Evolutionary conservation across 768 basidiomycete species (phyloP).

Genomic region (Termitomyces sp.): DNA sequence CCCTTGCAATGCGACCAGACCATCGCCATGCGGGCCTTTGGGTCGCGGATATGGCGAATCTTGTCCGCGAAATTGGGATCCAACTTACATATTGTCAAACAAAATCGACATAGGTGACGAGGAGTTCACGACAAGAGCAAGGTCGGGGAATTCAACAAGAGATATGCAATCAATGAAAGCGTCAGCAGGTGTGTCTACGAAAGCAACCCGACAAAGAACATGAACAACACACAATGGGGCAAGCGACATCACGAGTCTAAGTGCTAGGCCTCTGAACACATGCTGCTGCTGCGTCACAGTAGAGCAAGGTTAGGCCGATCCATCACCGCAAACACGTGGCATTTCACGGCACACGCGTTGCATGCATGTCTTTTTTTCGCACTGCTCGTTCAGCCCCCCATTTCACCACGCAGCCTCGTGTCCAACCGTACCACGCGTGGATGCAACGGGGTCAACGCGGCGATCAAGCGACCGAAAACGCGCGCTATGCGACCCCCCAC

Average conservation of each 20-base stretch:
- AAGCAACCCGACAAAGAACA: conserved; percentile 21
- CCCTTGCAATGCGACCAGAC: conserved; percentile 87
- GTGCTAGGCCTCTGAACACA: conserved; percentile 55
- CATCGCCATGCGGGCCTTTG: conserved; percentile 80
- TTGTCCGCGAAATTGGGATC: conserved; percentile 83
- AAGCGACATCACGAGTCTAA: conserved; percentile 48
- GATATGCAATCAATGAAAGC: conserved; percentile 55
- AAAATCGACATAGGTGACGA: conserved; percentile 21
- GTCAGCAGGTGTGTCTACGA: conserved; percentile 57
- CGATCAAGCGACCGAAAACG: conserved; percentile 95
- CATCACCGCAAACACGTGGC: conserved; percentile 32
- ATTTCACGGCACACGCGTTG: conserved; percentile 26
- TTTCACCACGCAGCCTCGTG: conserved; percentile 91
- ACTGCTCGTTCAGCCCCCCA: conserved; percentile 98
- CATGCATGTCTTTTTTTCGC: conserved; percentile 56
- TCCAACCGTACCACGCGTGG: conserved; percentile 71
- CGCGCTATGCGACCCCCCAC: conserved; percentile 59
- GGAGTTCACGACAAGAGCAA: conserved; percentile 18
- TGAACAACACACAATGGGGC: conserved; percentile 50
- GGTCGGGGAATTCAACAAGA: conserved; percentile 21
- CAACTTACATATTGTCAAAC: conserved; percentile 49
- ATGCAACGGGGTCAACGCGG: conserved; percentile 67
- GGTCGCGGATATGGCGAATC: conserved; percentile 81
- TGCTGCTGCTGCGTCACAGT: conserved; percentile 69
- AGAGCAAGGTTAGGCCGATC: conserved; percentile 47